phyloP scores from a whole-genome alignment of 352 stramenopile species.

The Pythium sukuiense region DNA sequence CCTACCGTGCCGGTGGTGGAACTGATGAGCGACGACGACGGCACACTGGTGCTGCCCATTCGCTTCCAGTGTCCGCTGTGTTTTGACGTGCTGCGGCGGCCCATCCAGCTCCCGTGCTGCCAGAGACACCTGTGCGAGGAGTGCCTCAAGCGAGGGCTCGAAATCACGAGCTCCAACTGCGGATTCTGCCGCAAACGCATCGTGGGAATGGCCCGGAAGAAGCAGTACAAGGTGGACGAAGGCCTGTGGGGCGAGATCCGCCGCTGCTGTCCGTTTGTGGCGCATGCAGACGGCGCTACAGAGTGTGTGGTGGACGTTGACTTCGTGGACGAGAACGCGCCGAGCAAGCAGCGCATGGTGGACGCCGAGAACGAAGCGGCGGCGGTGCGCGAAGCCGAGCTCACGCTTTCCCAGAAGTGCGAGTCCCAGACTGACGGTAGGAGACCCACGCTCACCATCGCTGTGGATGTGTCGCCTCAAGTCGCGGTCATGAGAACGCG shows the following conservation, averaged over 20 bases:
- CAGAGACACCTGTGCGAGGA: slow-evolving; percentile 64
- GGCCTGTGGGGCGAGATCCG: slow-evolving; percentile 58
- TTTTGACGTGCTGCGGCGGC: slow-evolving; percentile 39
- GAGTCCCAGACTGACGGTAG: neutral
- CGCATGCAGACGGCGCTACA: neutral
- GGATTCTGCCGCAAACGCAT: slow-evolving; percentile 78
- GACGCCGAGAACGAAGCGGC: slow-evolving; percentile 19
- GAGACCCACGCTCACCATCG: neutral
- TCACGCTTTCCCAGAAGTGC: neutral
- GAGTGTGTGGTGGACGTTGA: slow-evolving; percentile 28
- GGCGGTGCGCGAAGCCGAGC: slow-evolving; percentile 7
- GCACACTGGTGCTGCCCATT: slow-evolving; percentile 34
- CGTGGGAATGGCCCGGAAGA: slow-evolving; percentile 72
- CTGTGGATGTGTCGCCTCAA: neutral
- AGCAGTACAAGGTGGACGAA: slow-evolving; percentile 75
- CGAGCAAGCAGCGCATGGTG: neutral
- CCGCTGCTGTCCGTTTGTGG: slow-evolving; percentile 48
- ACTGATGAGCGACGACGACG: slow-evolving; percentile 14
- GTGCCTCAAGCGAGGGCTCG: slow-evolving; percentile 73
- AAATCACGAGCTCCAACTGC: slow-evolving; percentile 78
- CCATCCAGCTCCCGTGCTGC: slow-evolving; percentile 72
- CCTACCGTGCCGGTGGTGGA: slow-evolving; percentile 7
- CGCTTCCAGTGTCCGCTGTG: slow-evolving; percentile 39
- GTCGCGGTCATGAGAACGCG: neutral
- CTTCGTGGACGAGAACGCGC: slow-evolving; percentile 31